phyloP scores from a whole-genome alignment of 495 filamentous ascomycete species.

The Amniculicola lignicola region DNA sequence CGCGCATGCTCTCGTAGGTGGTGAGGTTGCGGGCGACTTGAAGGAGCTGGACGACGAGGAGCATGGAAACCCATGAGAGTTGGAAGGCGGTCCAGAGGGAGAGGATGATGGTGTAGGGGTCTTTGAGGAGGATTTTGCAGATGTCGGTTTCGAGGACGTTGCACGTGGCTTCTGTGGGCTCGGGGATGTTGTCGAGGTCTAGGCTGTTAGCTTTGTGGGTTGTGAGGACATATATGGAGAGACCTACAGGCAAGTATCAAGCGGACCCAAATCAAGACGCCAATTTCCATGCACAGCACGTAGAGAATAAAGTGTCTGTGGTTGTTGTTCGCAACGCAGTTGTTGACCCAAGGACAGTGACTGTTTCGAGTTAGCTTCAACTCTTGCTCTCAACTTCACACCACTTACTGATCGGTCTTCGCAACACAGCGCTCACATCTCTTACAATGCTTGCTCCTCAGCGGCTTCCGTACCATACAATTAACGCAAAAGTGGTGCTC shows the following conservation, averaged over 20 bases:
- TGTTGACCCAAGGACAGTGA: constrained; percentile 97
- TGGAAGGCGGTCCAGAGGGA: constrained; percentile 76
- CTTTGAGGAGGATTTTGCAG: constrained; percentile 70
- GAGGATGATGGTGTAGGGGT: constrained; percentile 78
- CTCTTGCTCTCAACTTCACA: neutral
- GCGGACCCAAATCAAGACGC: constrained; percentile 59
- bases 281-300: constrained; percentile 69
- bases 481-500: constrained; percentile 87
- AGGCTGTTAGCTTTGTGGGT: constrained; percentile 15
- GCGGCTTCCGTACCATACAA: constrained; percentile 88
- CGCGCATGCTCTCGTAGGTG: constrained; percentile 91
- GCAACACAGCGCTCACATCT: constrained; percentile 88
- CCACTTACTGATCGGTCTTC: constrained; percentile 90
- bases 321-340: constrained; percentile 92
- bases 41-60: constrained; percentile 84
- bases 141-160: constrained; percentile 69
- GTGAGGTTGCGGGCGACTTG: constrained; percentile 90
- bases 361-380: constrained; percentile 55
- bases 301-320: constrained; percentile 93
- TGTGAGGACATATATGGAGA: constrained; percentile 8
- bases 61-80: constrained; percentile 92
- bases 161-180: constrained; percentile 55
- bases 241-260: constrained; percentile 50
- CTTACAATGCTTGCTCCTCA: constrained; percentile 93
- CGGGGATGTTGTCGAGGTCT: constrained; percentile 51